Conservation (phyloP, 73 alveolate species). For the Uronychia binucleata region DNA sequence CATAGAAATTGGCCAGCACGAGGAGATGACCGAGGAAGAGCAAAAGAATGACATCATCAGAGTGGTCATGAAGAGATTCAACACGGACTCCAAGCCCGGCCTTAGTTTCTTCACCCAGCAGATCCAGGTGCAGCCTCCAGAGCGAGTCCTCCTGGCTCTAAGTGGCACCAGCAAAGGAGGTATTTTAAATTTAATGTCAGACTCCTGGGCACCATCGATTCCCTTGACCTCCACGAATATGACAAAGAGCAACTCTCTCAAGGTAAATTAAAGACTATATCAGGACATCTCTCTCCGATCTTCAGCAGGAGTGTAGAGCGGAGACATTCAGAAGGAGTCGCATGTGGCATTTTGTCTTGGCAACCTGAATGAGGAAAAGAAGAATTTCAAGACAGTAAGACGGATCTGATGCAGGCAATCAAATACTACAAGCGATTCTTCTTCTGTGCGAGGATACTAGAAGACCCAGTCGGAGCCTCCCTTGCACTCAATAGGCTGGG, state of each 20-base stretch:
- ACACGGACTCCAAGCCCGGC: conserved; percentile 9
- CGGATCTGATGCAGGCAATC: conserved; percentile 53
- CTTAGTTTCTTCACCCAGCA: conserved; percentile 90
- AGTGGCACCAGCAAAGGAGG: background rate
- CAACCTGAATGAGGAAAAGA: conserved; percentile 93
- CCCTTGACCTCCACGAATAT: background rate
- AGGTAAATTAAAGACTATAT: conserved; percentile 41
- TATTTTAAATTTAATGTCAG: background rate
- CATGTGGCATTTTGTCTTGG: conserved; percentile 98
- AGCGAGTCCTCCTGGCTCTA: conserved; percentile 60
- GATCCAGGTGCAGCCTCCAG: conserved; percentile 98
- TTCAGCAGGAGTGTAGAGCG: conserved; percentile 96
- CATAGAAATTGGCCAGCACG: background rate
- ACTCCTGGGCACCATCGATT: background rate
- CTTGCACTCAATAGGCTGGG: conserved; percentile 97
- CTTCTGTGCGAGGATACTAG: conserved; percentile 96
- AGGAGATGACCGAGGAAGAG: background rate
- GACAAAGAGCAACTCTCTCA: background rate
- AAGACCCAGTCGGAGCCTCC: conserved; percentile 98
- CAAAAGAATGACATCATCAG: conserved; percentile 45
- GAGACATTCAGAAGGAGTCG: conserved; percentile 97
- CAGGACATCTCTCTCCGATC: conserved; percentile 96
- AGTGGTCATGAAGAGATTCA: conserved; percentile 48
- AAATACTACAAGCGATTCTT: conserved; percentile 96
- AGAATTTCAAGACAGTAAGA: conserved; percentile 60